Conservation (phyloP, 768 basidiomycete genomes). For the Kwoniella bestiolae region DNA sequence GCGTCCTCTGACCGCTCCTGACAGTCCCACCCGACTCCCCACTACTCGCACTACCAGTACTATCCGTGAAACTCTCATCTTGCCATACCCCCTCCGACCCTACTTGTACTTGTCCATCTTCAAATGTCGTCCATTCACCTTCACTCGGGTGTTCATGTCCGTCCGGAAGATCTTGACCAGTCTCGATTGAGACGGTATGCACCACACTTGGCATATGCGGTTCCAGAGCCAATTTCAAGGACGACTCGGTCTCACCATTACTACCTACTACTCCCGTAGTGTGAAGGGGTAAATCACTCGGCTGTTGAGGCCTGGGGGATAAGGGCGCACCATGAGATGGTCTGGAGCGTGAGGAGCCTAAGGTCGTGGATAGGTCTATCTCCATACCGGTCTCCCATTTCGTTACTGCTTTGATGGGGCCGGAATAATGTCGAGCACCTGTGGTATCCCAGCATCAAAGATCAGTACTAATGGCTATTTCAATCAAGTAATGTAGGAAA, state of each 20-base stretch:
- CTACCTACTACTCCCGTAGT: neutral
- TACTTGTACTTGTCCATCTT: neutral
- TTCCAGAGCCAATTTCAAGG: conserved; percentile 19
- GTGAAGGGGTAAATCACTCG: neutral
- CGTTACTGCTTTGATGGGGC: conserved; percentile 58
- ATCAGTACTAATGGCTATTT: too few relatives aligned
- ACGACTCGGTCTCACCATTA: conserved; percentile 13
- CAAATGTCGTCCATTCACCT: neutral
- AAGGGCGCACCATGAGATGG: conserved; percentile 4
- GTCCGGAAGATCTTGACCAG: neutral
- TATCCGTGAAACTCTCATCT: neutral
- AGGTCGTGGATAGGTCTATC: conserved; percentile 55
- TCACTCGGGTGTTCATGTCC: conserved; percentile 3
- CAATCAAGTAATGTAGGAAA: too few relatives aligned
- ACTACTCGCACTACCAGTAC: neutral
- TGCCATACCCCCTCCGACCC: conserved; percentile 1
- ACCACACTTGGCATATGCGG: conserved; percentile 22
- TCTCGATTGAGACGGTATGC: conserved; percentile 18
- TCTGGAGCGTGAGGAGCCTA: conserved; percentile 34
- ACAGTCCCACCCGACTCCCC: neutral
- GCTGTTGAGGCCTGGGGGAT: neutral
- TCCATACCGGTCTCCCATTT: conserved; percentile 59
- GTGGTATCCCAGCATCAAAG: too few relatives aligned
- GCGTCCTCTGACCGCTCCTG: conserved; percentile 3
- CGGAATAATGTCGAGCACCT: conserved; percentile 56